Conservation (phyloP, 2,329 filamentous ascomycete species). For the Neopestalotiopsis rosae region DNA sequence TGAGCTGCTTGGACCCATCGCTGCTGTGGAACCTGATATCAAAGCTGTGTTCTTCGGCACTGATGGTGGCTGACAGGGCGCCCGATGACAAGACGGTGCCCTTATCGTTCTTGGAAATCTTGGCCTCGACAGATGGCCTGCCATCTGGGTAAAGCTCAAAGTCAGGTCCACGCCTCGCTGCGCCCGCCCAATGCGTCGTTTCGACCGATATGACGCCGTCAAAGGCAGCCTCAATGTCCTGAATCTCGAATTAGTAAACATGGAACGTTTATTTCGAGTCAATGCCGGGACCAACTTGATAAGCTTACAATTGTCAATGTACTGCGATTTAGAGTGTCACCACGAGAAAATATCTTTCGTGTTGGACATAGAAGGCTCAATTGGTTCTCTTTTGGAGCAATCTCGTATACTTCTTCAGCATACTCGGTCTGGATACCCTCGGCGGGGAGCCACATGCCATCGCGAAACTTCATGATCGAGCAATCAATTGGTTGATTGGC, state of each 20-base stretch:
- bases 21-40: slow-evolving; percentile 60
- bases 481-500: background rate
- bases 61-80: slow-evolving; percentile 56
- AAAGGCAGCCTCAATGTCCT: slow-evolving; percentile 61
- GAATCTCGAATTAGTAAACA: background rate
- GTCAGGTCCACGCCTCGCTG: slow-evolving; percentile 55
- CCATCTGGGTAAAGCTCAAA: slow-evolving; percentile 64
- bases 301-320: slow-evolving; percentile 55
- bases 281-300: background rate
- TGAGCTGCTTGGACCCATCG: slow-evolving; percentile 55
- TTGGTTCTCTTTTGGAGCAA: slow-evolving; percentile 52
- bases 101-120: slow-evolving; percentile 45
- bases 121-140: slow-evolving; percentile 45
- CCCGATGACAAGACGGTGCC: slow-evolving; percentile 58
- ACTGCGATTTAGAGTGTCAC: slow-evolving; percentile 60
- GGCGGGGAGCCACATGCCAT: slow-evolving; percentile 71
- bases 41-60: slow-evolving; percentile 54
- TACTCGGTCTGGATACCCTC: slow-evolving; percentile 67
- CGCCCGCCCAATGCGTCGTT: slow-evolving; percentile 62
- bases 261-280: background rate
- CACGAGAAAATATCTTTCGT: slow-evolving; percentile 56
- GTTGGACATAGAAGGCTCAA: slow-evolving; percentile 64
- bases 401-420: slow-evolving; percentile 66
- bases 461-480: slow-evolving; percentile 62
- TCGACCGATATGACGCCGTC: slow-evolving; percentile 66